Conservation (phyloP, 768 basidiomycete genomes). For the Agrocybe pediades region DNA sequence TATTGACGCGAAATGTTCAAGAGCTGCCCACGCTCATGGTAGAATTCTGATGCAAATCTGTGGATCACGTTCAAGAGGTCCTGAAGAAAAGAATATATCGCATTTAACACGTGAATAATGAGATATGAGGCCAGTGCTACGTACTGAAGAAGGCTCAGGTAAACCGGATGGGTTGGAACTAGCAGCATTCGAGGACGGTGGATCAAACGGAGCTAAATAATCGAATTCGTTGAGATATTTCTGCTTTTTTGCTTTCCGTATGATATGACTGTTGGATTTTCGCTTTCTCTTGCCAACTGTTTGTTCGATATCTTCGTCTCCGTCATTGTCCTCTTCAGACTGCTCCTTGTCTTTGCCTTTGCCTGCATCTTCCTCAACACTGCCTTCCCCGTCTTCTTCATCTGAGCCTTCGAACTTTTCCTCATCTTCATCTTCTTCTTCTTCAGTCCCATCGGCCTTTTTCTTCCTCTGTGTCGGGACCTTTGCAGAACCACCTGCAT, state of each 20-base stretch:
- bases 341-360: conserved; percentile 12
- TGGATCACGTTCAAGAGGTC: conserved; percentile 55
- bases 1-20: conserved; percentile 49
- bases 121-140: background rate
- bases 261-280: conserved; percentile 23
- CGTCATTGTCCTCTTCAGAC: conserved; percentile 19
- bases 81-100: conserved; percentile 21
- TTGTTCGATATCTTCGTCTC: conserved; percentile 14
- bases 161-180: background rate
- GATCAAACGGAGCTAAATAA: conserved; percentile 47
- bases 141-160: conserved; percentile 40
- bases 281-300: conserved; percentile 11
- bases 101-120: background rate
- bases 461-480: conserved; percentile 28
- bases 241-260: conserved; percentile 38
- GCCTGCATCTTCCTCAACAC: conserved; percentile 8
- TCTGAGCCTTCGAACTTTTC: conserved; percentile 22
- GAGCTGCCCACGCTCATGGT: conserved; percentile 61
- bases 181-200: background rate
- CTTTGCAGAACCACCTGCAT: conserved; percentile 56
- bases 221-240: conserved; percentile 52
- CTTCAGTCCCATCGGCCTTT: conserved; percentile 12
- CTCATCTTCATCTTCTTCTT: conserved; percentile 17
- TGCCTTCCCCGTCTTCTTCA: conserved; percentile 8
- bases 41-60: conserved; percentile 51